Evolutionary conservation across 495 filamentous ascomycete species (phyloP), one percentile per base, ranked within the genome.

Genomic region (Hypoxylon rickii): DNA sequence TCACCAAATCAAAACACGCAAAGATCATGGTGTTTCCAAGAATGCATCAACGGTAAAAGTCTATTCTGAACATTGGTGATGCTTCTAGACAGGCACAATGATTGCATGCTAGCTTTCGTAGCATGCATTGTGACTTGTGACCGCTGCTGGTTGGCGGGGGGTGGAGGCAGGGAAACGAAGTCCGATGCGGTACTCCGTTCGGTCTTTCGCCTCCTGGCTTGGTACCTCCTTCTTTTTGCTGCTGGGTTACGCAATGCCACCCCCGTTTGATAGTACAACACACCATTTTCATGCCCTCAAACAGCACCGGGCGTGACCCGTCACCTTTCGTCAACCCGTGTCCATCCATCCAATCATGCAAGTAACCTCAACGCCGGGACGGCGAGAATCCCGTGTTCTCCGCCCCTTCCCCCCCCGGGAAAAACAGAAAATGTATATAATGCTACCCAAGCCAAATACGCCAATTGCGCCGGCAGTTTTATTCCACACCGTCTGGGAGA

Each of bases 281-380:
- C 48, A 51, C 37, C 12, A 46, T 42, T 47, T 10, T 36, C 24
- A 46, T 41, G 41, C 36, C 39, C 43, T 32, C 37, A 54, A 17
- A 8, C n/a, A n/a, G n/a, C n/a, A n/a, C 50, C 20, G 45, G 44
- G 45, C 34, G 41, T 45, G 50, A 43, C 49, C 31, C 26, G 7
- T 61, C 33, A 43, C 54, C 62, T 39, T 62, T 65, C 62, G 36
- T 65, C 55, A 46, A 49, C 44, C 37, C 43, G 51, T 63, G 43
- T 48, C 55, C 58, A 17, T 55, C 41, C 52, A 17, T 55, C 41
- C 52, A 50, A 34, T 55, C 57, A 68, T 68, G 65, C 65, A 65
- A 15, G 40, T 56, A 58, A 57, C 62, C 65, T 46, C 39, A 68
- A 68, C 65, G 62, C 65, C 65, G 40, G 48, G 62, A 48, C 45